phyloP scores from a whole-genome alignment of 495 filamentous ascomycete species.

The Hypoxylon trugodes region DNA sequence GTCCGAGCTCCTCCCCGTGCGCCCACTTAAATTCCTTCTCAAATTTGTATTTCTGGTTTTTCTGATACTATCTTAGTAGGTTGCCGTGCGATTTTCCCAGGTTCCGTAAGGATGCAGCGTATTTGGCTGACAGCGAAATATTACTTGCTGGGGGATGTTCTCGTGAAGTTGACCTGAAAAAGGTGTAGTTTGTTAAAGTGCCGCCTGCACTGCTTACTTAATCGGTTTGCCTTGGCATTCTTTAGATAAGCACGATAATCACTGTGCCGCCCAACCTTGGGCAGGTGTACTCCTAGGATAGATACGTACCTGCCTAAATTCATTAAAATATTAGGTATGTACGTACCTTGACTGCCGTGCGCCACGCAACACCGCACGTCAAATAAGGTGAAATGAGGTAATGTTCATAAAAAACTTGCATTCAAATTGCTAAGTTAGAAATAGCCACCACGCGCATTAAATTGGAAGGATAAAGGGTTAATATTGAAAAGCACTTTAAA shows the following conservation, averaged over 20 bases:
- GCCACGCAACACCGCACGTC: not conserved
- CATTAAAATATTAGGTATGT: too few species aligned
- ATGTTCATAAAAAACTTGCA: slow-evolving; percentile 10
- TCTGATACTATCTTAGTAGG: slow-evolving; percentile 4
- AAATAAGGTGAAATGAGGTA: slow-evolving; percentile 23
- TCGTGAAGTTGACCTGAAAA: slow-evolving; percentile 32
- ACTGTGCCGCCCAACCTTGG: not conserved
- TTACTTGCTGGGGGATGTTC: slow-evolving; percentile 30
- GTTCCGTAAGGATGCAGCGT: slow-evolving; percentile 11
- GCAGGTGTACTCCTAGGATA: not conserved
- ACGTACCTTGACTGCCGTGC: not conserved
- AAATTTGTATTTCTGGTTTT: slow-evolving; percentile 14
- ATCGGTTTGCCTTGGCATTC: not conserved
- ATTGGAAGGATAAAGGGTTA: too few species aligned
- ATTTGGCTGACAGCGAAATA: slow-evolving; percentile 8
- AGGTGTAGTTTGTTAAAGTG: slow-evolving; percentile 33
- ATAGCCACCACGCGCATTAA: not conserved
- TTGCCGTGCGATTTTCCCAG: slow-evolving; percentile 4
- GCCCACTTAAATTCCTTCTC: slow-evolving; percentile 12
- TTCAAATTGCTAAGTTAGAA: not conserved
- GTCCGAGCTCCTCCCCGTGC: slow-evolving; percentile 26
- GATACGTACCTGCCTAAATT: not conserved
- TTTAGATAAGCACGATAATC: not conserved
- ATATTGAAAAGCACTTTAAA: too few species aligned
- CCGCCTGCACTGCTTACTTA: slow-evolving; percentile 32